Conservation (phyloP, 1,284 basidiomycete species). For the Bondarzewia mesenterica region DNA sequence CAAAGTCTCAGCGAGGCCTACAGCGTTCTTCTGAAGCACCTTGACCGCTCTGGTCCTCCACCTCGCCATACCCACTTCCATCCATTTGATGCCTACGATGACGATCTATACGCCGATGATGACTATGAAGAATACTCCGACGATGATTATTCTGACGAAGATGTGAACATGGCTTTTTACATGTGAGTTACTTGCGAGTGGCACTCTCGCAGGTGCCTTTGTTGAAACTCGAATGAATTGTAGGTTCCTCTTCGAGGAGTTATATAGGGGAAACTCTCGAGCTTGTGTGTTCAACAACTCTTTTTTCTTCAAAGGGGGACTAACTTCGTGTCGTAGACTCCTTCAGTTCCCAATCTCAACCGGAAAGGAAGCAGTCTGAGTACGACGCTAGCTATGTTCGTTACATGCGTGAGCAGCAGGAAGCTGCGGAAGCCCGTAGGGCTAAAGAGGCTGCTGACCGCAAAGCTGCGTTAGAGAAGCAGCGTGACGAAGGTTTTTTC, state of each 20-base stretch:
- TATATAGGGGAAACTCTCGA: constrained; percentile 29
- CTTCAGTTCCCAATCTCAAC: no score
- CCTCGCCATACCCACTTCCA: constrained; percentile 10
- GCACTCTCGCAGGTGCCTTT: background rate
- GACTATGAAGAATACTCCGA: constrained; percentile 22
- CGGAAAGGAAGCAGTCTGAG: background rate
- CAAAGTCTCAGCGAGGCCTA: constrained; percentile 64
- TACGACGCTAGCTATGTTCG: constrained; percentile 9
- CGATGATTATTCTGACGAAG: constrained; percentile 20
- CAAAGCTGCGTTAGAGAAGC: constrained; percentile 36
- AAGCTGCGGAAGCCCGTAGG: constrained; percentile 42
- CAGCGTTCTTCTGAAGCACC: constrained; percentile 45
- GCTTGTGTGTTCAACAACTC: constrained; percentile 18
- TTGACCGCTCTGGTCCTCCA: constrained; percentile 28
- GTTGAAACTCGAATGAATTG: background rate
- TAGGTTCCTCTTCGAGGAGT: constrained; percentile 42
- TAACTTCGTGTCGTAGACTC: no score
- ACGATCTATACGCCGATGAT: constrained; percentile 26
- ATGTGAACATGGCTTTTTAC: constrained; percentile 32
- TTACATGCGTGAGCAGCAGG: constrained; percentile 41
- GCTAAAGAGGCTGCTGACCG: constrained; percentile 34
- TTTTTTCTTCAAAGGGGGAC: background rate
- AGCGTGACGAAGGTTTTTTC: constrained; percentile 43
- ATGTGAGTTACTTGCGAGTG: constrained; percentile 30
- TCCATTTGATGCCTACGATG: constrained; percentile 19